Conservation (phyloP, 495 filamentous ascomycete species). For the Xylaria bambusicola region DNA sequence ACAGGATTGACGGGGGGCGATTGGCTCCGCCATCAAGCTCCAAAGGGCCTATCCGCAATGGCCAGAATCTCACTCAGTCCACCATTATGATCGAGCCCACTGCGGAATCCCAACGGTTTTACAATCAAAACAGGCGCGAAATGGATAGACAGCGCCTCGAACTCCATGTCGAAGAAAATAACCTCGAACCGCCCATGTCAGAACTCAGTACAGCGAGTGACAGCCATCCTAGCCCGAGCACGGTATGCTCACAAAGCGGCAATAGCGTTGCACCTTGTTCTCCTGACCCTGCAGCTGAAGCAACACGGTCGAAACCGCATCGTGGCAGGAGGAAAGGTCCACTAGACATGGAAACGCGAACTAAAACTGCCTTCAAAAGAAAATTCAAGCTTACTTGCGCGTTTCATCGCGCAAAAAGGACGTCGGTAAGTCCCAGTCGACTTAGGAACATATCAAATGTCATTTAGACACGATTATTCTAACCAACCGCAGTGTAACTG, state of each 20-base stretch:
- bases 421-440: constrained; percentile 20
- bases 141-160: constrained; percentile 26
- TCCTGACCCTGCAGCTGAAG: constrained; percentile 15
- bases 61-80: constrained; percentile 11
- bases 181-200: constrained; percentile 18
- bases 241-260: constrained; percentile 25
- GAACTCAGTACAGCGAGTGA: constrained; percentile 21
- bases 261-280: constrained; percentile 18
- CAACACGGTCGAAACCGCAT: constrained; percentile 16
- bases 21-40: background rate
- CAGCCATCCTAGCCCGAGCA: constrained; percentile 15
- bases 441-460: background rate
- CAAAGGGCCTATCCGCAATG: constrained; percentile 2
- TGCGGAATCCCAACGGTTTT: constrained; percentile 36
- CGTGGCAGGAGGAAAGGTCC: constrained; percentile 33
- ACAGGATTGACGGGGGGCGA: background rate
- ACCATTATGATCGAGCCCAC: constrained; percentile 33
- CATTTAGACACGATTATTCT: background rate
- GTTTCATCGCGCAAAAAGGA: constrained; percentile 29
- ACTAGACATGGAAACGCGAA: constrained; percentile 23
- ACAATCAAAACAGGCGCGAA: constrained; percentile 33
- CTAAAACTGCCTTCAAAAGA: constrained; percentile 30
- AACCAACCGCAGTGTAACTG: constrained; percentile 28
- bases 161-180: constrained; percentile 25
- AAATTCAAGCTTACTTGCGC: constrained; percentile 31